Evolutionary conservation across 345 rosid species (phyloP).

Genomic region (Dipteronia dyeriana): DNA sequence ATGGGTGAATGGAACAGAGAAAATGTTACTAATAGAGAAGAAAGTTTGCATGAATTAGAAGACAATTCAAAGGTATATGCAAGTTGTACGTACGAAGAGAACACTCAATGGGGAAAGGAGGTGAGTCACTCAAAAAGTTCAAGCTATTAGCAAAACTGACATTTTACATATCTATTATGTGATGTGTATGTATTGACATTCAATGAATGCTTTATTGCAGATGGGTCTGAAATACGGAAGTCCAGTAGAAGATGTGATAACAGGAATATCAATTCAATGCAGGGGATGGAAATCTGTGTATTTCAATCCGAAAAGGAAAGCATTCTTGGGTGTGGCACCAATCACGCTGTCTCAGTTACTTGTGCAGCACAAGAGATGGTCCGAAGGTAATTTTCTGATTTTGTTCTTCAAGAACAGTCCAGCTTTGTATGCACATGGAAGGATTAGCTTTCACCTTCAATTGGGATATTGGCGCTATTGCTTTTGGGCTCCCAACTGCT

Average conservation of each 20-base stretch:
- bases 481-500: constrained; percentile 50
- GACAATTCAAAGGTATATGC: constrained; percentile 35
- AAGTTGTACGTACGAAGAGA: constrained; percentile 34
- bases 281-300: constrained; percentile 73
- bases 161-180: too few relatives aligned
- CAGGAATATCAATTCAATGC: constrained; percentile 70
- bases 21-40: background rate
- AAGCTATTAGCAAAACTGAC: too few relatives aligned
- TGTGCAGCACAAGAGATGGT: constrained; percentile 79
- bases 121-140: constrained; percentile 10
- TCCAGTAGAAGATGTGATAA: constrained; percentile 78
- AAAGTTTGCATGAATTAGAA: constrained; percentile 28
- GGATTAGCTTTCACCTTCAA: constrained; percentile 47
- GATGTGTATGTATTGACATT: background rate
- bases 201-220: constrained; percentile 36
- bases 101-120: constrained; percentile 52
- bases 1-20: background rate
- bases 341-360: constrained; percentile 57
- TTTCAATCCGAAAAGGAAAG: constrained; percentile 50
- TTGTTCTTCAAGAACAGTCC: constrained; percentile 62
- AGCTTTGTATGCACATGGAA: constrained; percentile 49
- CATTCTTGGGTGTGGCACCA: constrained; percentile 64
- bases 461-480: constrained; percentile 46
- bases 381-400: constrained; percentile 76
- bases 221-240: constrained; percentile 70